Base-by-base conservation (phyloP, 768 basidiomycete species). In the Lentinula edodes region DNA sequence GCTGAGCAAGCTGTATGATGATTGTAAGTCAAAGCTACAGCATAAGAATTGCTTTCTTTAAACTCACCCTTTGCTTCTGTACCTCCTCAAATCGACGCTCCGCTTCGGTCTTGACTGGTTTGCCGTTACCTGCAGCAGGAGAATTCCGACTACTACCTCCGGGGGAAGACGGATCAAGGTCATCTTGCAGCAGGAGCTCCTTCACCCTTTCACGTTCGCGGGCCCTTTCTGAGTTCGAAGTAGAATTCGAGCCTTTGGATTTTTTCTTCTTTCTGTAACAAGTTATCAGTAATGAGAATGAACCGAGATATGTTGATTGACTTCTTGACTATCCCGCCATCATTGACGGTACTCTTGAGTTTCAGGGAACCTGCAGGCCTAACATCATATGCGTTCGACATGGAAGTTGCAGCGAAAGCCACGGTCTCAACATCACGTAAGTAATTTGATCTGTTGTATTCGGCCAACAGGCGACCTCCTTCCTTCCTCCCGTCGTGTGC, bases 311-410 rank as follows among this genome's bases (percentile, higher is more conserved):
- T 20, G 62, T 32, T 61, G 38, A 61, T 85, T 65, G 66, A 92
- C 93, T 93, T 94, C 74, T 94, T 94, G 51, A 87, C 85, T 61
- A 89, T 81, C 3, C 90, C 89, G 61, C 90, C 91, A 65, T 90
- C 91, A 32, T 79, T 78, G 38, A 88, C 87, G 39, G 83, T 86
- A n/a, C 90, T 85, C 77, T 94, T 95, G 69, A 95, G 82, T 74
- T 93, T 95, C 72, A 95, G 89, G 66, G 91, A 87, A 70, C 93
- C 93, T 52, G 91, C 90, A 60, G 91, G 87, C 72, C 87, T 86
- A 74, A 90, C 80, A 76, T 90, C 85, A 74, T 95, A 95, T 38
- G 52, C 52, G 73, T 90, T 91, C 61, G 88, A 86, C 89, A 93
- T 93, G 75, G 66, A 61, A 61, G 55, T 70, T 59, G 62, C 60